These are phyloP conservation scores for Amyloporia xantha DNA, from an alignment of 768 basidiomycete genomes.

Conservation along the genomic window DNA sequence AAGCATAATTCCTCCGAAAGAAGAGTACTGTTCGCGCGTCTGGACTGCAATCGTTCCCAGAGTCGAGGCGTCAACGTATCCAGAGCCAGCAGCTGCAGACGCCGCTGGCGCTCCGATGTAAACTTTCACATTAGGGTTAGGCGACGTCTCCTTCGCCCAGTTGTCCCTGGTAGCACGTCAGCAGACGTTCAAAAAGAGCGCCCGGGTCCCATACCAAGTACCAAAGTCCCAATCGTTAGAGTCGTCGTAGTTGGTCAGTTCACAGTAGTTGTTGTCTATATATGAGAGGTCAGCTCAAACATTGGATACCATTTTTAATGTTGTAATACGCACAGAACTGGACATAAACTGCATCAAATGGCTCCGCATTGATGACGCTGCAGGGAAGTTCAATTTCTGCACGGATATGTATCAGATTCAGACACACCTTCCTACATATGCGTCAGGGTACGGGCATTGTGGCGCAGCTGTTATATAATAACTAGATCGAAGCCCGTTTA, in stretches of 20 bases:
- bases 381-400: neutral
- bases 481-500: constrained; percentile 33
- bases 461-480: constrained; percentile 64
- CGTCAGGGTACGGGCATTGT: constrained; percentile 68
- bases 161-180: constrained; percentile 39
- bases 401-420: neutral
- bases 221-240: constrained; percentile 48
- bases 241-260: constrained; percentile 39
- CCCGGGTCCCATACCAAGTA: constrained; percentile 36
- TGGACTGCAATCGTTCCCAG: constrained; percentile 40
- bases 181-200: neutral
- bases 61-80: constrained; percentile 46
- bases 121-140: constrained; percentile 55
- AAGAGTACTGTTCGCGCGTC: constrained; percentile 53
- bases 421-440: constrained; percentile 37
- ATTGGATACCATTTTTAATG: neutral
- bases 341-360: constrained; percentile 69
- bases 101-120: constrained; percentile 63
- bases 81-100: constrained; percentile 46
- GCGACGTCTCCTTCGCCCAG: constrained; percentile 54
- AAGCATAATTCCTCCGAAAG: constrained; percentile 55
- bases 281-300: neutral
- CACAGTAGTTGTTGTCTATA: constrained; percentile 53
- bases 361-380: constrained; percentile 50
- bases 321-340: constrained; percentile 46